These are phyloP conservation scores for Leccinum uliginosum DNA, from an alignment of 768 basidiomycete species.

Conservation along the genomic window DNA sequence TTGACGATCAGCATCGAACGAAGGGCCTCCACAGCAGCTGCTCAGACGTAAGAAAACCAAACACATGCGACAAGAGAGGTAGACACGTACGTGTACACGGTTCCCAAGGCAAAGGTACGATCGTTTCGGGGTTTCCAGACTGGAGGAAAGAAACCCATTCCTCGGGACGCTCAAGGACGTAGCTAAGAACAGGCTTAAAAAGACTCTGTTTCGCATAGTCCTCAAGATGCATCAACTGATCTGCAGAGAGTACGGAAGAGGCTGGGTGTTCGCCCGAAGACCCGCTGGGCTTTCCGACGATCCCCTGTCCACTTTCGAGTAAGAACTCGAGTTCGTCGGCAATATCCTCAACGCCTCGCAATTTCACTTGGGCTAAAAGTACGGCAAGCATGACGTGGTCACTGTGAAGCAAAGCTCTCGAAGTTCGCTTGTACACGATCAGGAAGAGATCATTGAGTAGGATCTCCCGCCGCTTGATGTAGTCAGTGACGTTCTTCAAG, in stretches of 20 bases:
- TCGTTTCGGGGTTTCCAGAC: slow-evolving; percentile 59
- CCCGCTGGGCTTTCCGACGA: slow-evolving; percentile 35
- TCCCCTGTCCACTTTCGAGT: slow-evolving; percentile 80
- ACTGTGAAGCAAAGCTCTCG: slow-evolving; percentile 81
- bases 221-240: slow-evolving; percentile 66
- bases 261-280: slow-evolving; percentile 35
- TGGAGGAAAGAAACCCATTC: slow-evolving; percentile 73
- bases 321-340: slow-evolving; percentile 85
- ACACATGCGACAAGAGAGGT: not conserved
- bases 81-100: slow-evolving; percentile 63
- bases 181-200: slow-evolving; percentile 71
- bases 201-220: slow-evolving; percentile 66
- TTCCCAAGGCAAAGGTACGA: slow-evolving; percentile 78
- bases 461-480: slow-evolving; percentile 69
- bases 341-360: slow-evolving; percentile 76
- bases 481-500: slow-evolving; percentile 72
- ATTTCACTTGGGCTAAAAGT: slow-evolving; percentile 83
- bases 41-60: slow-evolving; percentile 14
- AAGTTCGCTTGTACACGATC: slow-evolving; percentile 82
- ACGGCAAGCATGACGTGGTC: slow-evolving; percentile 92
- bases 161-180: slow-evolving; percentile 56
- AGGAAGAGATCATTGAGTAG: slow-evolving; percentile 87
- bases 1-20: slow-evolving; percentile 78
- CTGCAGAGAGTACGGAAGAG: slow-evolving; percentile 51
- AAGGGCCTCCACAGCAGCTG: slow-evolving; percentile 71